Conservation (phyloP, 1,139 yeast species). For the Kazachstania sp. region DNA sequence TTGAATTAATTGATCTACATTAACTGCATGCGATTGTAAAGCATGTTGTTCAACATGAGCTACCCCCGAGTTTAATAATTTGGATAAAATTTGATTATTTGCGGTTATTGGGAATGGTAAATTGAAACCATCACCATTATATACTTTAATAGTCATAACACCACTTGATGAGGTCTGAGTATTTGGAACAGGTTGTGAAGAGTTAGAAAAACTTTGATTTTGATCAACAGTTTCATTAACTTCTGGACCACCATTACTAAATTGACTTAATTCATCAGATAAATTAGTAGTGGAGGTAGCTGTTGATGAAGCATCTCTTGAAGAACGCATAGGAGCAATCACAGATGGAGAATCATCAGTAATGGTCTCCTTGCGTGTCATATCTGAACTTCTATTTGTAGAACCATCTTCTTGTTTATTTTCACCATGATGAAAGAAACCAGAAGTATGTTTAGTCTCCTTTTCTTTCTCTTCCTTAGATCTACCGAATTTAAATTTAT, state of each 20-base stretch:
- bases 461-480: slow-evolving; percentile 26
- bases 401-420: slow-evolving; percentile 5
- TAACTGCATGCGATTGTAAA: slow-evolving; percentile 3
- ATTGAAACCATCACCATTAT: slow-evolving; percentile 26
- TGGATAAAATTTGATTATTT: slow-evolving; percentile 22
- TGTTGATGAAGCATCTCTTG: slow-evolving; percentile 22
- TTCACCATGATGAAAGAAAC: slow-evolving; percentile 11
- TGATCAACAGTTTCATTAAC: background rate
- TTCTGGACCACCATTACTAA: background rate
- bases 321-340: slow-evolving; percentile 18
- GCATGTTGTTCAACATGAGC: slow-evolving; percentile 12
- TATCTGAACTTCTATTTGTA: background rate
- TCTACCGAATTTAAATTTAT: slow-evolving; percentile 29
- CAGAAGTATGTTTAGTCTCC: slow-evolving; percentile 10
- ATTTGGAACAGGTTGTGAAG: slow-evolving; percentile 4
- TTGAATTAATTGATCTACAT: slow-evolving; percentile 23
- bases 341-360: slow-evolving; percentile 8
- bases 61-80: slow-evolving; percentile 25
- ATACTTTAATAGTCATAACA: slow-evolving; percentile 27
- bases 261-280: background rate
- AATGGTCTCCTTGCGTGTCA: slow-evolving; percentile 11
- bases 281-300: slow-evolving; percentile 14
- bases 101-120: slow-evolving; percentile 29
- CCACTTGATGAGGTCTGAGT: slow-evolving; percentile 15
- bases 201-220: background rate